Evolutionary conservation across 805 yeast genomes (phyloP).

Genomic region (Wickerhamomyces strasburgensis): DNA sequence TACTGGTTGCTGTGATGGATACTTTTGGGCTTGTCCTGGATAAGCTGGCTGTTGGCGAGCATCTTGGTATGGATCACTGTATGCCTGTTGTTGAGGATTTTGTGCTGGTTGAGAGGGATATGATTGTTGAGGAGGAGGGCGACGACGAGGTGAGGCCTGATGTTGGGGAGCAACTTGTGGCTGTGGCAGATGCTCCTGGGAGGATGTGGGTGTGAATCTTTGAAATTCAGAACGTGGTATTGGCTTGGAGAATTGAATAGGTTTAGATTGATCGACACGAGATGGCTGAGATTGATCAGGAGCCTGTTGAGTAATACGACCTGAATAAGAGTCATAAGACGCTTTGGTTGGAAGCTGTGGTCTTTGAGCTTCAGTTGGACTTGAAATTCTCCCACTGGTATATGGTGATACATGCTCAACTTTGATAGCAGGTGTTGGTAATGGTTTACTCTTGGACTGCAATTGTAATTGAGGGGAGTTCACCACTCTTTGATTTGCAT

Average conservation of each 20-base stretch:
- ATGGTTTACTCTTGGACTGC: constrained; percentile 14
- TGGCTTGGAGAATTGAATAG: constrained; percentile 9
- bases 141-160: constrained; percentile 7
- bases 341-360: background rate
- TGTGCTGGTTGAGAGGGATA: constrained; percentile 1
- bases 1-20: no score
- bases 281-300: constrained; percentile 1
- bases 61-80: constrained; percentile 3
- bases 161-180: constrained; percentile 3
- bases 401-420: constrained; percentile 14
- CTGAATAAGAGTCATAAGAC: constrained; percentile 4
- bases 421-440: constrained; percentile 11
- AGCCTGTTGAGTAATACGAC: background rate
- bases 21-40: no score
- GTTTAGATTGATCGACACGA: no score
- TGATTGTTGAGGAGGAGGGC: constrained; percentile 4
- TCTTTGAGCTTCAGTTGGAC: constrained; percentile 11
- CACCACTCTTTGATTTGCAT: constrained; percentile 12
- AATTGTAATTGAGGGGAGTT: constrained; percentile 14
- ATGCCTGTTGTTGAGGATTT: constrained; percentile 2
- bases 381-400: constrained; percentile 21
- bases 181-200: constrained; percentile 14
- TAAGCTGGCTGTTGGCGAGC: constrained; percentile 10
- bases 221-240: constrained; percentile 23
- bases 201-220: constrained; percentile 18